Evolutionary conservation across 176 grass and related monocot species (phyloP), one percentile per base, ranked within the genome.

Genomic region (Oryza punctata): DNA sequence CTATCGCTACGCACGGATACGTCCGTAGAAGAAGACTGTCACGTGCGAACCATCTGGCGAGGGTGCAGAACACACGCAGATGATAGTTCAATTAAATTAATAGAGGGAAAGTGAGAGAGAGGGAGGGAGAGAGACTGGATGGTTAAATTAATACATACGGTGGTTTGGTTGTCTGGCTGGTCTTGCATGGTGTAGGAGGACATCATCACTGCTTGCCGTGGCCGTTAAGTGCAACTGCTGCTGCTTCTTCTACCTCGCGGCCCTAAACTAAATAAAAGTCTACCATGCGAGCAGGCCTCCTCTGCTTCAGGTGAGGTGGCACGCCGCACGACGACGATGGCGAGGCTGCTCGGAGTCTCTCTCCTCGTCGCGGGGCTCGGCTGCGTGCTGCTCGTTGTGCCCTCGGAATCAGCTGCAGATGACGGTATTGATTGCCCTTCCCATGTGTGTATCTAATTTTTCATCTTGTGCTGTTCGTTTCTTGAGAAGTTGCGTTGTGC

Each of bases 191-290:
- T 68, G 25, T 25, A 59, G 15, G 37, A 59, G 15, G 46, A 18
- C 75, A 83, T 87, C 88, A 87, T 87, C 80, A 7, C 38, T 79
- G 84, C 84, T 90, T 90, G 84, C 59, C 84, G 69, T 90, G 84
- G 80, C 84, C 89, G 89, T 80, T 75, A 90, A 90, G 89, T 41
- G 84, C 83, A 82, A 46, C 61, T 66, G 19, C 70, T 69, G 73
- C 79, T 12, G 5, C 43, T 13, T 5, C 16, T 54, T 19, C 50
- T 40, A 33, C 49, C 57, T 82, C 78, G 72, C 14, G 30, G 77
- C 70, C 82, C 64, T 37, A 76, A 69, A 80, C 88, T 73, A 40
- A 32, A 41, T 9, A 65, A 67, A 14, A 64, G 43, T 63, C 67
- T 67, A 3, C 26, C 84, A 77, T 74, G 25, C 75, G 67, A 65